Evolutionary conservation across 805 yeast species (phyloP), one percentile per base, ranked within the genome.

Genomic region (Candida peoriensis): DNA sequence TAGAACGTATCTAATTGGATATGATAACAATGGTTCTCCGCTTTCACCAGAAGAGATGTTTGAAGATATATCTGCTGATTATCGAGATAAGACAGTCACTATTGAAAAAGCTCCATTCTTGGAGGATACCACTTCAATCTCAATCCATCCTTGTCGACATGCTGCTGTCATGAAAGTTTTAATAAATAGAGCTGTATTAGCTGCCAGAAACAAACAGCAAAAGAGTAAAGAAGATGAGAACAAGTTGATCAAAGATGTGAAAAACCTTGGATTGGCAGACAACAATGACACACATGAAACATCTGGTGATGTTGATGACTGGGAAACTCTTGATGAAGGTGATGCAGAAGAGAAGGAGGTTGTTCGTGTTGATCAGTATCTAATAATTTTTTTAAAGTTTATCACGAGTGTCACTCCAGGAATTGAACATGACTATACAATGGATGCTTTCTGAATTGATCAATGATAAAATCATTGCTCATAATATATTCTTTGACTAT

Each of bases 331-430:
- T 19, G 66, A 63, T 20, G 51, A 55, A 21, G 38, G 39, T 19
- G 57, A 48, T 15, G 48, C 44, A 6, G 60, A 58, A 36, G 50
- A 59, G 2, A 61, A 60, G 20, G 67, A 63, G 23, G 70, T 77
- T 14, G 68, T 90, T 7, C 70, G 96, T 20, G 97, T 82, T 2
- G 97, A 93, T 57, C 97, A 89, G 55, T 93, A 93, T 55, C 62
- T 93, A 45, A 70, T 93, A 24, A 81, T 90, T 12, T 93, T 93
- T 57, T 69, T 93, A 52, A 93, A 93, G 61, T 93, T 93, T 54
- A 90, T 93, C 31, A 84, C 97, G 8, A 86, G 97, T 63, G 97
- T 93, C 8, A 89, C 96, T 1, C 98, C 98, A 0, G 96, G 97
- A 13, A 89, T 93, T 37, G 96, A 90, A 62, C 94, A 90, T 59